phyloP scores from a whole-genome alignment of 768 basidiomycete genomes.

The Suillus bovinus region DNA sequence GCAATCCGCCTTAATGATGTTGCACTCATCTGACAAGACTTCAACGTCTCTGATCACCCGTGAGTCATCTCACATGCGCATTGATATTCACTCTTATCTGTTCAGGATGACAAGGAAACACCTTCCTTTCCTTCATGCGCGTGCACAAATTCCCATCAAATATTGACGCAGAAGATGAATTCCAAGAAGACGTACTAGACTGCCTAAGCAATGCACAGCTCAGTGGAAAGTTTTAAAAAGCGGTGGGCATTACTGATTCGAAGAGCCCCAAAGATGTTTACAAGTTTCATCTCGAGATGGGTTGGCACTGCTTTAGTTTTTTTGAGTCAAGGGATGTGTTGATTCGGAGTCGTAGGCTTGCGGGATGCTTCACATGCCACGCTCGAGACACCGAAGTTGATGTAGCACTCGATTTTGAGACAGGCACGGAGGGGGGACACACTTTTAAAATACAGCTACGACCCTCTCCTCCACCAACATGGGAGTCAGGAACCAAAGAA shows the following conservation, averaged over 20 bases:
- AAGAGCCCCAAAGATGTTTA: constrained; percentile 97
- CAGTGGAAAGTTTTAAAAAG: constrained; percentile 86
- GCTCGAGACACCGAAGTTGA: no score
- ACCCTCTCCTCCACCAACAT: no score
- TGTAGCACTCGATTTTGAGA: no score
- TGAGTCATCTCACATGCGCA: constrained; percentile 37
- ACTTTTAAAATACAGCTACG: no score
- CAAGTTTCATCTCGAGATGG: constrained; percentile 94
- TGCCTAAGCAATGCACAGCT: constrained; percentile 86
- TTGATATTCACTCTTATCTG: not conserved
- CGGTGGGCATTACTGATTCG: constrained; percentile 84
- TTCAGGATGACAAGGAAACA: constrained; percentile 88
- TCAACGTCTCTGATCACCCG: constrained; percentile 87
- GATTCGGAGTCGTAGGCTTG: no score
- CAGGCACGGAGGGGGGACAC: no score
- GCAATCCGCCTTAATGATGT: constrained; percentile 83
- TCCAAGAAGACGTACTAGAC: constrained; percentile 79
- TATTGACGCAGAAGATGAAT: constrained; percentile 74
- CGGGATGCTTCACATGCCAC: no score
- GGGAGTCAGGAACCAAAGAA: no score
- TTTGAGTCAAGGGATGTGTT: no score
- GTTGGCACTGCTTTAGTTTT: no score
- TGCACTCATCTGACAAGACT: constrained; percentile 82
- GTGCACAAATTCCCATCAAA: constrained; percentile 86
- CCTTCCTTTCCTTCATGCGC: constrained; percentile 89